Conservation (phyloP, 148 eudicot genomes). For the Amaranthus hypochondriacus region DNA sequence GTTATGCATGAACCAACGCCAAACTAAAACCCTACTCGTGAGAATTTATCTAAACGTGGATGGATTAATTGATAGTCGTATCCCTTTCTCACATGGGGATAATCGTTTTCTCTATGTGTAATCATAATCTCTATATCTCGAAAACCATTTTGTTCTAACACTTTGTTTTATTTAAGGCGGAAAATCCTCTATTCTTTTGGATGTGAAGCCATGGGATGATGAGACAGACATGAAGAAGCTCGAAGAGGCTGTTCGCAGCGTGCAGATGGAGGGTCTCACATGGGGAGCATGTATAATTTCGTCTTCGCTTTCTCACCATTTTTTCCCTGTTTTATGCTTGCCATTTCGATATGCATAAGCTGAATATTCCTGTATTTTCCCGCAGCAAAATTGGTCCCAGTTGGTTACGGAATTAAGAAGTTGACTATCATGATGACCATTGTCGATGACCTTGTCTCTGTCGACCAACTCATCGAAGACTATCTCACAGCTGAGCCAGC, state of each 20-base stretch:
- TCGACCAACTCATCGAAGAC: slow-evolving; percentile 77
- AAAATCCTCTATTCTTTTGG: slow-evolving; percentile 91
- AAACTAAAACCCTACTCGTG: slow-evolving; percentile 3
- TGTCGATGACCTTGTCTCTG: slow-evolving; percentile 89
- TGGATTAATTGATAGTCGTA: neutral
- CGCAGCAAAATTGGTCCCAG: slow-evolving; percentile 86
- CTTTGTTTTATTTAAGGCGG: slow-evolving; percentile 47
- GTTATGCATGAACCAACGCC: slow-evolving; percentile 14
- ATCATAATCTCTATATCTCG: neutral
- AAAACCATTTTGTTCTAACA: neutral
- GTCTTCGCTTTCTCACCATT: neutral
- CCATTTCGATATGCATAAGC: neutral
- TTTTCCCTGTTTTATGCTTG: neutral
- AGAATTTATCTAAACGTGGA: neutral
- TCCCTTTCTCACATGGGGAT: neutral
- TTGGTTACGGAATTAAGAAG: slow-evolving; percentile 94
- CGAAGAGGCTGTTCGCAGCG: slow-evolving; percentile 86
- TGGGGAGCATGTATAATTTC: slow-evolving; percentile 91
- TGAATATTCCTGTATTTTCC: neutral
- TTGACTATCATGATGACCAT: slow-evolving; percentile 85
- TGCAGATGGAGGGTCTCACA: slow-evolving; percentile 71
- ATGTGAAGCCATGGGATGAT: slow-evolving; percentile 99
- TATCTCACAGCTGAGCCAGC: slow-evolving; percentile 64
- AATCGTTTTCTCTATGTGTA: neutral
- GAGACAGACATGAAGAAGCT: slow-evolving; percentile 96